Percentiles rank a stretch among this genome's conserved stretches.
Conservation (phyloP, 805 yeast species). For the Blastobotrys mokoenaii region DNA sequence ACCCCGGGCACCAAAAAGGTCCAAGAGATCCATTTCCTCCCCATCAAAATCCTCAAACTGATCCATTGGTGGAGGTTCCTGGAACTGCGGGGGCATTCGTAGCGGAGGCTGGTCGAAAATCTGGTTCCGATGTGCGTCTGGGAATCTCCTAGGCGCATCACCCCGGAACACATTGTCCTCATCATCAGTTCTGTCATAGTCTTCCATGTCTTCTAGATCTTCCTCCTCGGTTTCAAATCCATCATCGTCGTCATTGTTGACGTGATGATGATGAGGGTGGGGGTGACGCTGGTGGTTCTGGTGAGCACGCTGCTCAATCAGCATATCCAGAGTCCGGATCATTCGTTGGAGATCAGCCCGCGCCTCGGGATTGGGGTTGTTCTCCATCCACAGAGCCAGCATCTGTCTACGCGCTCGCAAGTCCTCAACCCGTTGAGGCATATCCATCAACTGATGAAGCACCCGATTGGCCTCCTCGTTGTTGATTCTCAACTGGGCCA, state of each 20-base stretch:
- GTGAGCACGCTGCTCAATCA: neutral
- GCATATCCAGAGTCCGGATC: too few species aligned
- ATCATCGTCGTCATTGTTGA: neutral
- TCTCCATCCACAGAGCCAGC: neutral
- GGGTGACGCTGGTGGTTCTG: neutral
- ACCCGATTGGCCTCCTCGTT: neutral
- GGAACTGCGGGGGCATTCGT: conserved; percentile 1
- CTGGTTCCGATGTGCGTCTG: neutral
- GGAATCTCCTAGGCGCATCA: neutral
- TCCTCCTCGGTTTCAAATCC: neutral
- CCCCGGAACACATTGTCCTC: neutral
- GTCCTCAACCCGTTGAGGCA: neutral
- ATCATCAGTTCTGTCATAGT: conserved; percentile 7
- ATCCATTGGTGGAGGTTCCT: neutral
- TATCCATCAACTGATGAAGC: neutral
- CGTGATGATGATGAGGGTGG: neutral
- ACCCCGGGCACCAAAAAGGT: conserved; percentile 23
- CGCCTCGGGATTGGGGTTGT: neutral
- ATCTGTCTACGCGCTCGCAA: neutral
- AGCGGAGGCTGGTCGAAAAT: neutral
- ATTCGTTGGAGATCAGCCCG: too few species aligned
- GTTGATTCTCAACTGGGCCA: neutral
- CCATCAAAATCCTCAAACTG: conserved; percentile 4
- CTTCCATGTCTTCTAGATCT: conserved; percentile 10
- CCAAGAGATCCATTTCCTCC: conserved; percentile 13